Conservation (phyloP, 163 green algal species). For the Chlorella variabilis region DNA sequence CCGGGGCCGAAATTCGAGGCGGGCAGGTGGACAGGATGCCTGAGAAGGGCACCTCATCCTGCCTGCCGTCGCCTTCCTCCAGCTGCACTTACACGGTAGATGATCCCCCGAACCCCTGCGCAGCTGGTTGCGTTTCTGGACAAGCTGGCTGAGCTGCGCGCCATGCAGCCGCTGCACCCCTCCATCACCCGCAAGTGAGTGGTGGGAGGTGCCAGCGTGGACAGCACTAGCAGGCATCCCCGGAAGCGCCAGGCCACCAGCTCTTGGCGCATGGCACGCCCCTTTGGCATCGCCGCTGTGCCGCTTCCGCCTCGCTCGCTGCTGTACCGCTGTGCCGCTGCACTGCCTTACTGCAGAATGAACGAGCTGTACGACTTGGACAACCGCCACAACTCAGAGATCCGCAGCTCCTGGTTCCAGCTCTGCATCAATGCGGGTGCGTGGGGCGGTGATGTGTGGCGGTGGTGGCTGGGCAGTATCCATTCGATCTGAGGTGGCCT, state of each 20-base stretch:
- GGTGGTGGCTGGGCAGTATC: not conserved
- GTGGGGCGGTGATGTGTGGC: not conserved
- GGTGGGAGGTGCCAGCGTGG: no score
- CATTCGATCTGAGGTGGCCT: no score
- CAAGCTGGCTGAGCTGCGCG: conserved; percentile 66
- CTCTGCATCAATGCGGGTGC: conserved; percentile 67
- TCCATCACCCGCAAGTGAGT: conserved; percentile 47
- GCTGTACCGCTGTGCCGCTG: not conserved
- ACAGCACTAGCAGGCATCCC: no score
- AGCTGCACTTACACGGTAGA: no score
- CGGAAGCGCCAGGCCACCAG: no score
- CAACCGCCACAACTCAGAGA: conserved; percentile 77
- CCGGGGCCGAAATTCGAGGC: no score
- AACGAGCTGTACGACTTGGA: conserved; percentile 72
- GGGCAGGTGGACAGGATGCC: no score
- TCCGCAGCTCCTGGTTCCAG: conserved; percentile 65
- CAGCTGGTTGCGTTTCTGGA: conserved; percentile 83
- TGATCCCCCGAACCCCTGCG: no score
- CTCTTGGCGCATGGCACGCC: no score
- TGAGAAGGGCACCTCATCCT: no score
- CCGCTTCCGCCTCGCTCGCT: not conserved
- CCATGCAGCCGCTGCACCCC: conserved; percentile 58
- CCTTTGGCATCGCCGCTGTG: no score
- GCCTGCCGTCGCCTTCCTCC: no score
- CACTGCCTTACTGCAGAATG: conserved; percentile 48